These are phyloP conservation scores for Neonectria ditissima DNA, from an alignment of 2,329 filamentous ascomycete genomes.

Conservation along the genomic window DNA sequence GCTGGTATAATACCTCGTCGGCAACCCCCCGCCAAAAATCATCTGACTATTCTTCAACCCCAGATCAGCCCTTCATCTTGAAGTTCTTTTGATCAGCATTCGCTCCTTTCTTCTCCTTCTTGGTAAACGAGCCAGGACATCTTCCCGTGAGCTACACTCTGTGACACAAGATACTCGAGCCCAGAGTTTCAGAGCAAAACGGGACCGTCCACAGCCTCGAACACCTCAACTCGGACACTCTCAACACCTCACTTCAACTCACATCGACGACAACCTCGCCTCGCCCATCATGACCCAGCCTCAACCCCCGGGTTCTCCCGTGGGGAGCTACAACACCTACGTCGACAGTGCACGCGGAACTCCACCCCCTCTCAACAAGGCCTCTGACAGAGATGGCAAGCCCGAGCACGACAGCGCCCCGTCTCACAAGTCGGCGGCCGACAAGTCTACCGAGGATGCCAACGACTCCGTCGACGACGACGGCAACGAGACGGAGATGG, in stretches of 20 bases:
- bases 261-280: not conserved
- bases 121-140: slow-evolving; percentile 8
- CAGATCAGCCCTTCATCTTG: not conserved
- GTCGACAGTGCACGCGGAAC: slow-evolving; percentile 5
- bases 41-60: not conserved
- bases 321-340: slow-evolving; percentile 15
- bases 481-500: slow-evolving; percentile 10
- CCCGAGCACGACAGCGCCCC: not conserved
- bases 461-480: slow-evolving; percentile 21
- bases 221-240: too few relatives aligned
- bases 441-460: slow-evolving; percentile 4
- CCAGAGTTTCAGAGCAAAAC: slow-evolving; percentile 23
- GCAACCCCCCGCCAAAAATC: not conserved
- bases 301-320: not conserved
- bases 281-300: slow-evolving; percentile 12
- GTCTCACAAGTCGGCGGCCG: not conserved
- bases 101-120: slow-evolving; percentile 6
- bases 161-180: not conserved
- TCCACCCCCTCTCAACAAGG: not conserved
- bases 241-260: too few relatives aligned
- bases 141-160: slow-evolving; percentile 8
- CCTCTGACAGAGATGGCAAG: not conserved
- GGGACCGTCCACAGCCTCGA: not conserved
- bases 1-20: slow-evolving; percentile 13
- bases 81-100: not conserved